phyloP scores from a whole-genome alignment of 176 grass and related monocot species.

The Rhynchospora pubera region DNA sequence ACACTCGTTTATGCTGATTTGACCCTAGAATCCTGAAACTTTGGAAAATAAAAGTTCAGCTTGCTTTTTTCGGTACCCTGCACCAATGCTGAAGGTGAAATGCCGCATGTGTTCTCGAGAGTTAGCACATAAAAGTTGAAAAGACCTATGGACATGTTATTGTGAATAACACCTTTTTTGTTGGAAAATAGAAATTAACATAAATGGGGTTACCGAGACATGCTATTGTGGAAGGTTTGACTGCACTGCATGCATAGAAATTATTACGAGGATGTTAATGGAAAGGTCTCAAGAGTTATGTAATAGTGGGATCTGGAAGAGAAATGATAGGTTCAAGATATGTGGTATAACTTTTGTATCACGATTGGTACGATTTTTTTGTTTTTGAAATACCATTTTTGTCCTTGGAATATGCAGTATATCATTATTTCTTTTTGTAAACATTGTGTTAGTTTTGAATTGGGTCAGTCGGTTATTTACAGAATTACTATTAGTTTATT shows the following conservation, averaged over 20 bases:
- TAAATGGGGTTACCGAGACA: not conserved
- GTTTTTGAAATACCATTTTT: not conserved
- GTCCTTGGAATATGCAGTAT: not conserved
- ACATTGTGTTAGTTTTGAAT: constrained; percentile 8
- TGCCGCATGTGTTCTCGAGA: not conserved
- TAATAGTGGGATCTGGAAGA: not conserved
- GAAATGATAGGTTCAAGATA: not conserved
- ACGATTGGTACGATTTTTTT: not conserved
- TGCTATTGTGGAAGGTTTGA: not conserved
- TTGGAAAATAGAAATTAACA: not conserved
- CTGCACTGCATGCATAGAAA: not conserved
- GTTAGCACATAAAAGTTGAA: not conserved
- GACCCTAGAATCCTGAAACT: constrained; percentile 23
- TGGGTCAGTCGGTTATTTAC: not conserved
- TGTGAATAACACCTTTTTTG: not conserved
- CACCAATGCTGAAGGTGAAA: not conserved
- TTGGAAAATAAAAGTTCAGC: not conserved
- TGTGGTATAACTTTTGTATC: not conserved
- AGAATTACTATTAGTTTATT: not conserved
- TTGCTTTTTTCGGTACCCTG: not conserved
- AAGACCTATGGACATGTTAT: not conserved
- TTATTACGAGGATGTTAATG: not conserved
- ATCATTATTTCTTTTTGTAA: not conserved
- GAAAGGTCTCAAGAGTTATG: not conserved
- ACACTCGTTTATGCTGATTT: constrained; percentile 81